Percentiles rank a stretch among this genome's conserved stretches.
phyloP scores from a whole-genome alignment of 257 asterid genomes.

The Solanum medicagineum region DNA sequence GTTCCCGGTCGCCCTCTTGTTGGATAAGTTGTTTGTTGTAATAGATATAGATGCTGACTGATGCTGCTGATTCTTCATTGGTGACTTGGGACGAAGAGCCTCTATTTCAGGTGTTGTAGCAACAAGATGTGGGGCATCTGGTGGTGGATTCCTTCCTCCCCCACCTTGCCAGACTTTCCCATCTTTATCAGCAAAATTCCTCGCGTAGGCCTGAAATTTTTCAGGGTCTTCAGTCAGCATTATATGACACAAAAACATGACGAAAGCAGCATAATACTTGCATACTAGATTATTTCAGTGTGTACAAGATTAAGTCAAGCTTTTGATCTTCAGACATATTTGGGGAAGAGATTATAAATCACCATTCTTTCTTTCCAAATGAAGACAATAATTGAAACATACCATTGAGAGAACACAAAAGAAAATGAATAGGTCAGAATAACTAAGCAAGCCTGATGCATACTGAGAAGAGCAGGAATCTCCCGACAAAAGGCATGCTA shows the following conservation, averaged over 20 bases:
- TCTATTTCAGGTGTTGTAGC: conserved; percentile 90
- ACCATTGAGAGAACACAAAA: background rate
- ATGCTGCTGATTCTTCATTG: conserved; percentile 91
- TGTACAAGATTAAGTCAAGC: background rate
- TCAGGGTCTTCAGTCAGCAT: conserved; percentile 4
- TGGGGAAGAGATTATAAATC: background rate
- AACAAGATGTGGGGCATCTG: conserved; percentile 94
- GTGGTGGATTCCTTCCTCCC: conserved; percentile 97
- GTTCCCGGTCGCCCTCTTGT: conserved; percentile 51
- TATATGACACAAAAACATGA: background rate
- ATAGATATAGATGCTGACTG: conserved; percentile 44
- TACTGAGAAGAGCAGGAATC: background rate
- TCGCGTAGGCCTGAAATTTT: conserved; percentile 43
- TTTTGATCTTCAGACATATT: background rate
- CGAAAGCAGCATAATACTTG: background rate
- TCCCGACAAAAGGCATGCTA: background rate
- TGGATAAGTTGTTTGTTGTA: conserved; percentile 47
- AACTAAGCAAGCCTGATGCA: background rate
- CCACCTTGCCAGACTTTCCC: conserved; percentile 96
- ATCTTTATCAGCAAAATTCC: conserved; percentile 67
- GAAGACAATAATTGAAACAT: background rate
- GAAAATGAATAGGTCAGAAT: background rate
- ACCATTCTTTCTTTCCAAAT: background rate
- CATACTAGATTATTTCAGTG: background rate
- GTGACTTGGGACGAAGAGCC: conserved; percentile 89